Base-by-base conservation (phyloP, 2,329 filamentous ascomycete species). In the Gaeumannomyces tritici region DNA sequence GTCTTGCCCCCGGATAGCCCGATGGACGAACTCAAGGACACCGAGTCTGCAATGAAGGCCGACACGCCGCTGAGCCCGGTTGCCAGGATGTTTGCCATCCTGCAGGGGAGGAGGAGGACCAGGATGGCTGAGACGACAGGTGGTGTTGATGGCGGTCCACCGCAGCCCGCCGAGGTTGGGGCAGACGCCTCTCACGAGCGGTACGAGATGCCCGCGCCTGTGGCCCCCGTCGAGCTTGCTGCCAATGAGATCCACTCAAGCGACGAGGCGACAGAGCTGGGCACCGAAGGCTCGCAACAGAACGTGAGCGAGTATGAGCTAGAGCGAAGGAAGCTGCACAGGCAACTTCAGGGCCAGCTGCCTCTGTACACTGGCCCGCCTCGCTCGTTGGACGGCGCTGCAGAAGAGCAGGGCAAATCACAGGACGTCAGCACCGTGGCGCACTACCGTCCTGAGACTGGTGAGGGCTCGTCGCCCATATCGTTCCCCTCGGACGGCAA, bases 161-260 rank as follows among this genome's bases (percentile, higher is more conserved):
- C 26, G 67, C 77, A 69, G 70, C 75, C 57, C 67, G 70, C 70
- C 63, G 77, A 75, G 65, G 74, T 79, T 4, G 76, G 70, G 6
- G 76, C 75, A 7, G 77, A 78, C 60, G 69, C 74, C 2, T 75
- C 77, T 60, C 79, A 81, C 54, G 77, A 82, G 64, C 76, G 82
- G 3, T 83, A 81, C 63, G 82, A 84, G 66, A 69, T 84, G 68
- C 75, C 81, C 1, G 80, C 75, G 6, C 77, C 77, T 0, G 65
- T 73, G 0, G 72, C 73, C 2, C 81, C 80, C 0, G 77, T 75
- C 6, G 83, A 85, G 67, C 72, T 85, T 55, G 79, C 83, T 56
- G 77, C 72, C 21, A 66, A 69, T 18, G 73, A 78, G 70, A 58
- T 76, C 73, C 6, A 69, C 69, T 75, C 18, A 74, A 73, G 67